A percentile compares a stretch with the other conserved stretches of the same genome.
Conservation (phyloP, 805 yeast species). For the Clavispora santaluciae region DNA sequence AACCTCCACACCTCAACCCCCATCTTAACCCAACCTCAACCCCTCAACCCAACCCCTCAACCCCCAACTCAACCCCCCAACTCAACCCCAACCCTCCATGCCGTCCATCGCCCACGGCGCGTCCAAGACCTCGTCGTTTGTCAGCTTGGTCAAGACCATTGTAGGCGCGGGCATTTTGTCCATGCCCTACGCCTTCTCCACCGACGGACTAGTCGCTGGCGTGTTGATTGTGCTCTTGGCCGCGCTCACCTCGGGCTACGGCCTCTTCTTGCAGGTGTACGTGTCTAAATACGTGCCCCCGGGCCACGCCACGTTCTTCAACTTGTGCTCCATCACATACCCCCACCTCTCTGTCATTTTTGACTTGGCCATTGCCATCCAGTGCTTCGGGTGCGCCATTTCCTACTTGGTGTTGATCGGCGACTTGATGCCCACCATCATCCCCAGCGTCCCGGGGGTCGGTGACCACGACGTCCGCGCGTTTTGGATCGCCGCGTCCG, state of each 20-base stretch:
- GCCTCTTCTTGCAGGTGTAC: conserved; percentile 57
- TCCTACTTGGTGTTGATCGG: conserved; percentile 71
- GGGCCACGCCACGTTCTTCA: conserved; percentile 68
- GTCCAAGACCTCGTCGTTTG: conserved; percentile 51
- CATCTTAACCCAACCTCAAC: no score
- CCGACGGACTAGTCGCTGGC: conserved; percentile 64
- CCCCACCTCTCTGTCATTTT: conserved; percentile 63
- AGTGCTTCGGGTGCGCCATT: conserved; percentile 75
- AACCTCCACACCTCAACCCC: no score
- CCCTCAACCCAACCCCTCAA: no score
- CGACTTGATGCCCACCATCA: conserved; percentile 64
- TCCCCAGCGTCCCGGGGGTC: conserved; percentile 21
- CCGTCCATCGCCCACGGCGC: conserved; percentile 28
- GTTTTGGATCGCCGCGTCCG: conserved; percentile 57
- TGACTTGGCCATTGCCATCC: conserved; percentile 68
- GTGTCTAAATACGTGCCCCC: conserved; percentile 52
- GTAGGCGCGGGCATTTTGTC: conserved; percentile 79
- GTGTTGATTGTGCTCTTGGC: conserved; percentile 51
- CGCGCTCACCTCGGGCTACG: conserved; percentile 62
- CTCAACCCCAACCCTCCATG: background rate
- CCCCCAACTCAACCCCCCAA: no score
- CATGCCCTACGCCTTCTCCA: conserved; percentile 67
- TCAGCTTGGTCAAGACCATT: conserved; percentile 69
- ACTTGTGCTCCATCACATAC: conserved; percentile 60
- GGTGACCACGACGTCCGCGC: conserved; percentile 31